phyloP scores from a whole-genome alignment of 768 basidiomycete genomes.

The Fistulinella prunicolor region DNA sequence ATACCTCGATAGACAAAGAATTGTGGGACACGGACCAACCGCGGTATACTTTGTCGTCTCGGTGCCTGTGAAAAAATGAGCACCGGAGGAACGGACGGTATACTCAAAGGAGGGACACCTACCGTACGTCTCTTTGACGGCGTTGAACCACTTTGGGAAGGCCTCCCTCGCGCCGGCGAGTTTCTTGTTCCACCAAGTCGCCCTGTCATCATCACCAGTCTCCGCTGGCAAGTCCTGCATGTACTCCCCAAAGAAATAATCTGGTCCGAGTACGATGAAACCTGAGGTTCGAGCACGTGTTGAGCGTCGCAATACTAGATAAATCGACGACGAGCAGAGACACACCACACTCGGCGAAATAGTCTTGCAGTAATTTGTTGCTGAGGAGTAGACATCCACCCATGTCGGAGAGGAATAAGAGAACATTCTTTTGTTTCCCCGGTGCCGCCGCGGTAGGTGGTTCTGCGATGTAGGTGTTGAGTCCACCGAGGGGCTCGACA shows the following conservation, averaged over 20 bases:
- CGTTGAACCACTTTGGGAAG: constrained; percentile 49
- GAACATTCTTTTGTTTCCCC: constrained; percentile 38
- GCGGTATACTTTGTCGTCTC: constrained; percentile 39
- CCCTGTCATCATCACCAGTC: constrained; percentile 28
- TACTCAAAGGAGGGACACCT: background rate
- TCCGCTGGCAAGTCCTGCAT: constrained; percentile 34
- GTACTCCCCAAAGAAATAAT: constrained; percentile 57
- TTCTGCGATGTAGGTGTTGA: constrained; percentile 54
- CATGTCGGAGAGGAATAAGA: constrained; percentile 56
- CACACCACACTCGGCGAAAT: constrained; percentile 56
- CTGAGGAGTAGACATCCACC: constrained; percentile 54
- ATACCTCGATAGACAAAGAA: background rate
- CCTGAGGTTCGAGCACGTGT: constrained; percentile 35
- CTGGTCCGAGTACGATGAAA: constrained; percentile 54
- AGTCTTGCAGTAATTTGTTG: constrained; percentile 58
- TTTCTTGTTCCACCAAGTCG: constrained; percentile 36
- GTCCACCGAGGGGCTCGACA: constrained; percentile 41
- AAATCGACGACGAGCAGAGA: too few relatives aligned
- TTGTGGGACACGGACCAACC: constrained; percentile 34
- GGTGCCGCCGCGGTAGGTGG: constrained; percentile 28
- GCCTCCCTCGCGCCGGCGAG: constrained; percentile 34
- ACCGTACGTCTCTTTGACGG: constrained; percentile 50
- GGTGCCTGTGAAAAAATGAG: constrained; percentile 14
- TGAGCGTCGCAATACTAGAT: too few relatives aligned
- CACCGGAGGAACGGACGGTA: background rate